A percentile compares a stretch with the other conserved stretches of the same genome.
Evolutionary conservation across 129 eudicot genomes (phyloP).

Genomic region (Saposhnikovia divaricata): DNA sequence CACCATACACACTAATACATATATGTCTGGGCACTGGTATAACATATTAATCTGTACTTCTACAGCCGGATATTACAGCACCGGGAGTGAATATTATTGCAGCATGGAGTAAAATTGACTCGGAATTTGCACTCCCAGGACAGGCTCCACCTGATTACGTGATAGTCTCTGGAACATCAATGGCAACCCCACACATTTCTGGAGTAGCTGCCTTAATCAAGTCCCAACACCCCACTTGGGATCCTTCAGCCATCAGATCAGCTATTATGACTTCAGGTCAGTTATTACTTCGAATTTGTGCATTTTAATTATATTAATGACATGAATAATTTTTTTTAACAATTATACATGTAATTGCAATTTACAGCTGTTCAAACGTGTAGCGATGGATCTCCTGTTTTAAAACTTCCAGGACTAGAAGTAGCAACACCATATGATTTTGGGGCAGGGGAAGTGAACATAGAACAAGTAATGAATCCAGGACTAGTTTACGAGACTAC

Average conservation of each 20-base stretch:
- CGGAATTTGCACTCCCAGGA: constrained; percentile 23
- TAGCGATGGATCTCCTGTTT: constrained; percentile 47
- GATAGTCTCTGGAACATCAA: constrained; percentile 72
- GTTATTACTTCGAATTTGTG: not conserved
- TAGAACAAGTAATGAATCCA: constrained; percentile 44
- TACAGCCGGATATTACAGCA: constrained; percentile 89
- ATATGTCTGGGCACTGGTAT: no score
- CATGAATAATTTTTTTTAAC: no score
- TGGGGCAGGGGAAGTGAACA: constrained; percentile 78
- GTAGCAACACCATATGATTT: constrained; percentile 67
- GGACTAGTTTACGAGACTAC: constrained; percentile 67
- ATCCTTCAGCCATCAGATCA: constrained; percentile 64
- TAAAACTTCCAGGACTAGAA: constrained; percentile 30
- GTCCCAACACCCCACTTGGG: constrained; percentile 58
- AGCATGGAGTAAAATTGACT: constrained; percentile 61
- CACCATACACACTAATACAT: no score
- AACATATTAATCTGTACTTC: not conserved
- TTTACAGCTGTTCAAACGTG: constrained; percentile 61
- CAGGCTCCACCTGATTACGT: constrained; percentile 36
- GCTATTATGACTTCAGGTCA: constrained; percentile 90
- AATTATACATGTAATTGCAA: not conserved
- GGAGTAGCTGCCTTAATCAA: constrained; percentile 64
- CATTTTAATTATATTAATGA: no score
- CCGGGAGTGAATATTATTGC: constrained; percentile 91
- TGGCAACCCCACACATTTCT: constrained; percentile 85